Evolutionary conservation across 2,329 filamentous ascomycete genomes (phyloP).

Genomic region (Chrysoporthe puriensis): DNA sequence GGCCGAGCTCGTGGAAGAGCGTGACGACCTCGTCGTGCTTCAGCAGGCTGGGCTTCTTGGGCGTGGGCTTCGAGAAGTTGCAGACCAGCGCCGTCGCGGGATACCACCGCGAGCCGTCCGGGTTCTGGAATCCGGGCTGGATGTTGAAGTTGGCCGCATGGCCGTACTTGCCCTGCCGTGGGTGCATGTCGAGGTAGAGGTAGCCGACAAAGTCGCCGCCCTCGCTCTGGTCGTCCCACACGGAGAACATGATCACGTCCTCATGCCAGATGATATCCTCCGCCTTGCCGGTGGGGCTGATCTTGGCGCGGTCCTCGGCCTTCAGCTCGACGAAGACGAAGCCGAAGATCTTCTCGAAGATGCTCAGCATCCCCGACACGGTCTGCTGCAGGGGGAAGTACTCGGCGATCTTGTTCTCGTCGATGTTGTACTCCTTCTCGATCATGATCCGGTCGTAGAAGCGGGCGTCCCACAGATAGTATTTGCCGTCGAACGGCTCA

Average conservation of each 20-base stretch:
- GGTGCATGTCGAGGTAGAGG: conserved; percentile 80
- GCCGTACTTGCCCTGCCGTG: conserved; percentile 79
- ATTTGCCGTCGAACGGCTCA: conserved; percentile 65
- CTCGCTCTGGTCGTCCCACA: conserved; percentile 77
- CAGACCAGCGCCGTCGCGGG: conserved; percentile 80
- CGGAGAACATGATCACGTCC: conserved; percentile 80
- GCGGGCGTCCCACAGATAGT: conserved; percentile 82
- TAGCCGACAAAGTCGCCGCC: conserved; percentile 78
- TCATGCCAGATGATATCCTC: conserved; percentile 80
- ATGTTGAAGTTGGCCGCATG: conserved; percentile 86
- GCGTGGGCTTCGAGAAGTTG: conserved; percentile 82
- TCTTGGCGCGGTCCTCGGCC: conserved; percentile 63
- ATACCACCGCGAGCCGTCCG: conserved; percentile 70
- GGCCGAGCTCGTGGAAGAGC: conserved; percentile 77
- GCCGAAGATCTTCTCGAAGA: conserved; percentile 83
- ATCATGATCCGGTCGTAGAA: conserved; percentile 82
- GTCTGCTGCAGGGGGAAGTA: conserved; percentile 80
- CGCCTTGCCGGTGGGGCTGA: conserved; percentile 69
- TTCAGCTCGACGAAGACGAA: conserved; percentile 76
- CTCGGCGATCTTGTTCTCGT: conserved; percentile 79
- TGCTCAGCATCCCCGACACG: conserved; percentile 77
- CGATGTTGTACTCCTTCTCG: conserved; percentile 78
- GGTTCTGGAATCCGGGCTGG: conserved; percentile 69
- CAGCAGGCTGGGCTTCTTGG: conserved; percentile 75
- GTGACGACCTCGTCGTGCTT: conserved; percentile 85